These are phyloP conservation scores for Parathielavia appendiculata DNA, from an alignment of 495 filamentous ascomycete genomes.

Conservation along the genomic window DNA sequence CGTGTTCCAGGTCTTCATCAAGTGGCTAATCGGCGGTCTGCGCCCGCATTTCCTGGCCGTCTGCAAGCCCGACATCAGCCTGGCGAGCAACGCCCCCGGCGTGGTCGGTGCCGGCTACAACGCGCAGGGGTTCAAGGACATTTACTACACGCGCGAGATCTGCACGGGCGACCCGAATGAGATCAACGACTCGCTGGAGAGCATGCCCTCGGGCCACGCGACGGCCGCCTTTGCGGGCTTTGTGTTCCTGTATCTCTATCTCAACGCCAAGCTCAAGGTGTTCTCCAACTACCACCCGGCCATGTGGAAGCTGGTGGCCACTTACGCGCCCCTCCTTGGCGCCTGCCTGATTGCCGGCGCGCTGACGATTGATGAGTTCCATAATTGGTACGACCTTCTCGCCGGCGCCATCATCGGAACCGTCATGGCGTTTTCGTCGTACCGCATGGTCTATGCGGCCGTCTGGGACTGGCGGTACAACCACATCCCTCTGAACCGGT, in stretches of 20 bases:
- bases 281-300: conserved; percentile 53
- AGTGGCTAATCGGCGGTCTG: conserved; percentile 12
- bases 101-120: conserved; percentile 28
- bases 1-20: conserved; percentile 49
- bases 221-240: conserved; percentile 54
- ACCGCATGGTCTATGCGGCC: conserved; percentile 53
- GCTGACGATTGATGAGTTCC: conserved; percentile 56
- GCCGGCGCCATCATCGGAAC: conserved; percentile 55
- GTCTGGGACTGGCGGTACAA: conserved; percentile 57
- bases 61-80: conserved; percentile 48
- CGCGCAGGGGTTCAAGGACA: conserved; percentile 35
- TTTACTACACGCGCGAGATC: conserved; percentile 47
- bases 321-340: conserved; percentile 48
- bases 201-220: conserved; percentile 58
- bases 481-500: conserved; percentile 42
- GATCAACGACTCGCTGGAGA: conserved; percentile 46
- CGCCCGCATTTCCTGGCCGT: conserved; percentile 55
- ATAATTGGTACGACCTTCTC: conserved; percentile 57
- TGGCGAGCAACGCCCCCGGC: conserved; percentile 24
- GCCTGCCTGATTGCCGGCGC: conserved; percentile 53
- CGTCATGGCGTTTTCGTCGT: conserved; percentile 50
- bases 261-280: conserved; percentile 61
- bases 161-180: conserved; percentile 39
- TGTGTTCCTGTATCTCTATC: conserved; percentile 52
- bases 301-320: conserved; percentile 33